Evolutionary conservation across 208 protist genomes (phyloP), one percentile per base, ranked within the genome.

Genomic region (Endotrypanum monterogeii): DNA sequence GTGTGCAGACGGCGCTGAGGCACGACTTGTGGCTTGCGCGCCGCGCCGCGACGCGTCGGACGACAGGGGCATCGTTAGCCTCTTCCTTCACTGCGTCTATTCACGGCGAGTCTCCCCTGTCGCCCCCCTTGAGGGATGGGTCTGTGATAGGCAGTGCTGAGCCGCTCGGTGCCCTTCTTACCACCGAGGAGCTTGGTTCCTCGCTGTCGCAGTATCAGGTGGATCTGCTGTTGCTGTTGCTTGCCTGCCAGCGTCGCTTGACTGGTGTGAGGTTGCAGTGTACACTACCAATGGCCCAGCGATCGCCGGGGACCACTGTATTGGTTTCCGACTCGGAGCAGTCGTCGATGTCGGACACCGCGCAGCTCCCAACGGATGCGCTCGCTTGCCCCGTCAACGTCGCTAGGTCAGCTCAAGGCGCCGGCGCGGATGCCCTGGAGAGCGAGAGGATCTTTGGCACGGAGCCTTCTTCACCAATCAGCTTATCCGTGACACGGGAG

Each of bases 221-320:
- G 30, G 86, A 96, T 25, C 70, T 94, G 55, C 65, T 96, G 37
- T 71, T 96, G 37, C 78, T 96, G 18, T 82, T 78, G 60, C 60
- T 96, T 12, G 67, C 82, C 30, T 96, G 89, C 67, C 73, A 84
- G 16, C 89, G 92, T 7, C 88, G 88, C 16, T 54, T 89, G 30
- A 54, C 81, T 18, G 74, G 82, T 50, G 71, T 89, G 39, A 46
- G 73, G 70, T 61, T 67, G 63, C 68, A 55, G 30, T 39, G 37
- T 35, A 46, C 58, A 18, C 56, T 58, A 25, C 25, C 39, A 3
- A 2, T 46, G 30, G 62, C 73, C 30, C 75, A 32, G 50, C 32
- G 48, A n/a, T 51, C 32, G 23, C 1, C 50, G 66, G 9, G 25
- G 57, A 48, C 25, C 6, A 39, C 20, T 65, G 54, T 51, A 9